A percentile compares a stretch with the other conserved stretches of the same genome.
phyloP scores from a whole-genome alignment of 495 filamentous ascomycete species.

The Daldinia decipiens region DNA sequence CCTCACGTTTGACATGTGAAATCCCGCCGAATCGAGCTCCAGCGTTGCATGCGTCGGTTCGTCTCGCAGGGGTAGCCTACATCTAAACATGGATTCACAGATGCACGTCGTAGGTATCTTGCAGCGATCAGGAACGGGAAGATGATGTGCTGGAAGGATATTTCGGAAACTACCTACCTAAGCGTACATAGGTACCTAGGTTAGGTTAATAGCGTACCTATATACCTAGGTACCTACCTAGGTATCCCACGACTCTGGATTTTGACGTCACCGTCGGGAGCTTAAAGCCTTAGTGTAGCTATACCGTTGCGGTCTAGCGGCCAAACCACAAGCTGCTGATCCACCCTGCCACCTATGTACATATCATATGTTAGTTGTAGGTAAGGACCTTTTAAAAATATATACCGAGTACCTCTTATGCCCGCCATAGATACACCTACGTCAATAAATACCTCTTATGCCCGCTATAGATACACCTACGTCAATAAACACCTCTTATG shows the following conservation, averaged over 20 bases:
- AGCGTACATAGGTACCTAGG: background rate
- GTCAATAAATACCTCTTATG: too few relatives aligned
- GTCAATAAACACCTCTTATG: too few relatives aligned
- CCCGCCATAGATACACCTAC: too few relatives aligned
- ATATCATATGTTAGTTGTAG: background rate
- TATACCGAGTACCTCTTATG: too few relatives aligned
- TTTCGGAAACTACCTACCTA: slow-evolving; percentile 13
- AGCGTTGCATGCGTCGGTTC: slow-evolving; percentile 30
- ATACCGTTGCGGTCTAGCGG: slow-evolving; percentile 6
- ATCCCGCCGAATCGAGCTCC: slow-evolving; percentile 3
- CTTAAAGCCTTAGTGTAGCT: slow-evolving; percentile 20
- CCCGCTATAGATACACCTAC: too few relatives aligned
- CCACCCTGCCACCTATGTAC: background rate
- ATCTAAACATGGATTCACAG: slow-evolving; percentile 14
- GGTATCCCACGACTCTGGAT: background rate
- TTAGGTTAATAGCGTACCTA: background rate
- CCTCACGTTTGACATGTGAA: slow-evolving; percentile 18
- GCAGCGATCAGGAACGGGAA: slow-evolving; percentile 21
- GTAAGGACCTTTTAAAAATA: background rate
- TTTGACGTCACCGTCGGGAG: slow-evolving; percentile 38
- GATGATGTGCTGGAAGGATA: slow-evolving; percentile 10
- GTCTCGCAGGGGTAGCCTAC: background rate
- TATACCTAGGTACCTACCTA: too few relatives aligned
- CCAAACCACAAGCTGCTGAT: slow-evolving; percentile 1
- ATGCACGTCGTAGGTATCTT: slow-evolving; percentile 2